Evolutionary conservation across 257 asterid species (phyloP), one percentile per base, ranked within the genome.

Genomic region (Fraxinus pennsylvanica): DNA sequence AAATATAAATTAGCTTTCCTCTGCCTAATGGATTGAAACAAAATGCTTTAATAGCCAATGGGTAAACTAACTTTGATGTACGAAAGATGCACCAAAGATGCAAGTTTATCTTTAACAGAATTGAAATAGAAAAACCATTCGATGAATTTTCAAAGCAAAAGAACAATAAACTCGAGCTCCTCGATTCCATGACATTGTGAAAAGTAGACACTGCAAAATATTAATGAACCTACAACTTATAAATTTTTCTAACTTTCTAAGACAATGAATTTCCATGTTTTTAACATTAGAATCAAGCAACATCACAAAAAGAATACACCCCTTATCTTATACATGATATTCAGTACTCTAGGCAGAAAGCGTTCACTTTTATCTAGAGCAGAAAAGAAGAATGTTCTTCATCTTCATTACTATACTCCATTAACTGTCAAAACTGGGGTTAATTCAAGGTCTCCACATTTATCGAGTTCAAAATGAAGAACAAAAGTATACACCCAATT

Each of bases 401-500:
- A 22, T 12, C 69, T 63, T 63, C 36, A 22, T n/a, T 25, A 9
- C 69, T 63, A 63, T 63, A 63, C 69, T 63, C 36, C 27, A 25
- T 63, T 27, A 22, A 63, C 69, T 27, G 21, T 63, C 69, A 27
- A 63, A 63, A 63, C 69, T 25, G 36, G 36, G 69, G 69, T 63
- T 63, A 63, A 36, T 63, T 22, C 33, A 63, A 9, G 6, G 36
- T 63, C 69, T 63, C 69, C 36, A 63, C 69, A 63, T 63, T 63
- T 27, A 63, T 63, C 35, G 6, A 63, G 69, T 63, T 63, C 35
- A 63, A 63, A 63, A 63, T 19, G 15, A 63, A 22, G 19, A 71
- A 69, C 75, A 52, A 71, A 72, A 63, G 33, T 61, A 50, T 50
- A 32, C 32, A 43, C 82, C 79, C 69, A 36, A 81, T 76, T 74